Conservation (phyloP, 371 early-diverging fungal species). For the Rhizomucor pusillus region DNA sequence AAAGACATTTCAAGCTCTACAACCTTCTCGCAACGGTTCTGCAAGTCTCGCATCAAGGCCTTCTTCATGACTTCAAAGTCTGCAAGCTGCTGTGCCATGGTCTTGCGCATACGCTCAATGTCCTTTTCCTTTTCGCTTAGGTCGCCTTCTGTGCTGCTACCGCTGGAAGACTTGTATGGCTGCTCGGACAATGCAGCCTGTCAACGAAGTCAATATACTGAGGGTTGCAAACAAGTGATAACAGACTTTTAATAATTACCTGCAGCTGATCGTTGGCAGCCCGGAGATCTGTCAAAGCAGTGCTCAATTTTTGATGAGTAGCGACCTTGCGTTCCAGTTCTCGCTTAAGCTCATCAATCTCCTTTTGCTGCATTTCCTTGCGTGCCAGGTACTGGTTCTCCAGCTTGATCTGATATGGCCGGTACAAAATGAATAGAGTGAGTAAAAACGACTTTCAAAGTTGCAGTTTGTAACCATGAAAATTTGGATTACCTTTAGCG, state of each 20-base stretch:
- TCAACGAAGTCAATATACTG: too few relatives aligned
- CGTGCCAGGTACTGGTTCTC: constrained; percentile 80
- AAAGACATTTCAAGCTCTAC: constrained; percentile 92
- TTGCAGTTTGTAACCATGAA: neutral
- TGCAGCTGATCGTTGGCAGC: constrained; percentile 71
- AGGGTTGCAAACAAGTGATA: neutral
- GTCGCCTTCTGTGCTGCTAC: constrained; percentile 7
- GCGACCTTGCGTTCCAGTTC: constrained; percentile 68
- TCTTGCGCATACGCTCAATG: constrained; percentile 81
- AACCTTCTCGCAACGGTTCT: constrained; percentile 91
- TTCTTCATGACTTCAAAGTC: constrained; percentile 97
- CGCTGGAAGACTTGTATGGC: constrained; percentile 12
- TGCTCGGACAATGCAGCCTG: constrained; percentile 31
- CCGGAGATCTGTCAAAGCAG: constrained; percentile 59
- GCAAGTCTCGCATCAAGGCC: constrained; percentile 92
- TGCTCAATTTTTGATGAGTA: constrained; percentile 64
- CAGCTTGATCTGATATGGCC: constrained; percentile 57
- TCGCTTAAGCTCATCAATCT: constrained; percentile 69
- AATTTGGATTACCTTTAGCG: constrained; percentile 54
- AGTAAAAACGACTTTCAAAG: neutral
- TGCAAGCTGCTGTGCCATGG: constrained; percentile 85
- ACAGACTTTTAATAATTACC: constrained; percentile 16
- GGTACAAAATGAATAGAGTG: neutral
- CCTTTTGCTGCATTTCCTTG: constrained; percentile 71
- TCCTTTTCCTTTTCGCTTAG: constrained; percentile 77